These are phyloP conservation scores for Hirschfeldia incana DNA, from an alignment of 345 rosid species.

Conservation along the genomic window DNA sequence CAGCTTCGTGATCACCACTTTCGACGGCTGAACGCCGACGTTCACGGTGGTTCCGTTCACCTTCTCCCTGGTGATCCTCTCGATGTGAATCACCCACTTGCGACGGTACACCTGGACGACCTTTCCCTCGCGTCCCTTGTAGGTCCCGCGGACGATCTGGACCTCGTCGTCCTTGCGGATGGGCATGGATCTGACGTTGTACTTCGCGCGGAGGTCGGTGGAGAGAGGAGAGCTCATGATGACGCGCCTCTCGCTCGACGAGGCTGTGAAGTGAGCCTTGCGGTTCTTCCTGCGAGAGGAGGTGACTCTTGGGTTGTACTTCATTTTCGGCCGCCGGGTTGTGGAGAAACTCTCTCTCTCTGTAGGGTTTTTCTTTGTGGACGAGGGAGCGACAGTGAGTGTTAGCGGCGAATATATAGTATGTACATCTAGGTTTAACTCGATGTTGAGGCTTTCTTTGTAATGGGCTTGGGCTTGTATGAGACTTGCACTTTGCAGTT, in stretches of 20 bases:
- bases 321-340: constrained; percentile 53
- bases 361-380: constrained; percentile 30
- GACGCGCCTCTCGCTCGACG: constrained; percentile 68
- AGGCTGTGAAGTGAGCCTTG: constrained; percentile 78
- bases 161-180: constrained; percentile 85
- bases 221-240: constrained; percentile 77
- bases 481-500: not conserved
- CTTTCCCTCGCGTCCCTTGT: constrained; percentile 81
- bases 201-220: constrained; percentile 67
- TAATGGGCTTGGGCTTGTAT: not conserved
- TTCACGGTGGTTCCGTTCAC: constrained; percentile 81
- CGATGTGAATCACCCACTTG: constrained; percentile 86
- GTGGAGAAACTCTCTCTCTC: not conserved
- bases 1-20: constrained; percentile 70
- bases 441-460: not conserved
- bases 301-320: constrained; percentile 72
- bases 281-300: constrained; percentile 82
- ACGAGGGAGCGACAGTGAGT: not conserved
- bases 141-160: constrained; percentile 77
- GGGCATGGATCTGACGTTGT: constrained; percentile 82
- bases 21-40: constrained; percentile 73
- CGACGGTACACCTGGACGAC: constrained; percentile 76
- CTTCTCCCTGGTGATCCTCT: constrained; percentile 79
- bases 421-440: constrained; percentile 17
- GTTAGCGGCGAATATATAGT: constrained; percentile 5